Base-by-base conservation (phyloP, 768 basidiomycete genomes). In the Cystobasidium ongulense region DNA sequence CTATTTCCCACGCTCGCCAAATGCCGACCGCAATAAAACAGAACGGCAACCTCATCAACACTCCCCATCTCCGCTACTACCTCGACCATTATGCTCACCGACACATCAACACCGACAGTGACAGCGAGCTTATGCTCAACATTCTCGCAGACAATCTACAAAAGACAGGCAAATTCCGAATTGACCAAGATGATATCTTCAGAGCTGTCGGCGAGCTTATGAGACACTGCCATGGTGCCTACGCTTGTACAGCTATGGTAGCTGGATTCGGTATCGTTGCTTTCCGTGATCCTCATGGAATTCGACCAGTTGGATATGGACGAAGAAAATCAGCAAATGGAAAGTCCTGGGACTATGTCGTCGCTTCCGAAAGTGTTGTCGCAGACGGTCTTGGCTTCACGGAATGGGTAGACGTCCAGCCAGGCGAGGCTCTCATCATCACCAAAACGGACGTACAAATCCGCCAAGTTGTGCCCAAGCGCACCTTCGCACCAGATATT, bases 101-200 rank as follows among this genome's bases (percentile, higher is more conserved):
- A 50, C 96, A 99, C 81, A 98, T 97, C 84, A 99, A 99, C 83
- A 99, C 96, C 8, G 90, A 92, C 53, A 96, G 92, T 31, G 96
- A 99, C 83, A 98, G 95, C 2, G 96, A 99, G 82, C 85, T 99
- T 15, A 86, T 99, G 46, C 87, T 99, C 76, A 99, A 99, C 82
- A 91, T 96, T 77, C 92, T 99, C 81, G 96, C 96, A 66, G 88
- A 98, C 84, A 94, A 95, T 78, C 87, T 99, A 21, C 96, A 99
- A 79, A 88, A 97, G 81, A 98, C 95, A 11, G 96, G 95, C 70
- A 99, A 99, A 82, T 94, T 97, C 82, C 91, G 81, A 75, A 99
- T 98, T 84, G 98, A 98, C 80, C 95, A 97, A 80, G 96, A 99
- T 77, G 96, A 99, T 82, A 96, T 99, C 77, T 98, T 99, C 82